Evolutionary conservation across 179 eudicot species (phyloP), one percentile per base, ranked within the genome.

Genomic region (Heliamphora pulchella): DNA sequence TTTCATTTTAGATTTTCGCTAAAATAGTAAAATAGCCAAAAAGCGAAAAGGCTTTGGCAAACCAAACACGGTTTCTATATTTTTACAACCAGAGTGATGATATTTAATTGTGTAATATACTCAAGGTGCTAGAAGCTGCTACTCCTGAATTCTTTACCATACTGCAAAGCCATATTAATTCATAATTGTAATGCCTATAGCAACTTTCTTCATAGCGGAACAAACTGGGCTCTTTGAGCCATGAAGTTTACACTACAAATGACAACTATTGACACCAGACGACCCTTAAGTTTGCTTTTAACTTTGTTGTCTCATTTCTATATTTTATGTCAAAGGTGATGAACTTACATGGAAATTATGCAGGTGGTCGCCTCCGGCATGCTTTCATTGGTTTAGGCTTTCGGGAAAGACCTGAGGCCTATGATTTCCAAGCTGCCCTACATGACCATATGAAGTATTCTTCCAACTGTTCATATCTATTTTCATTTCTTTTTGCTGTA

Each of bases 381-480:
- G 98, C 98, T 82, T 95, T 93, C 80, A 88, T 95, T 53, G 98
- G 98, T 79, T 77, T 95, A 72, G 98, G 98, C 64, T 95, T 95
- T 76, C 93, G 98, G 75, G 97, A 93, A 85, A 93, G 97, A 83
- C 75, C 98, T 3, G 87, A 93, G 87, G 97, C 98, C 57, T 95
- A 95, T 71, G 98, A 93, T 83, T 95, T 95, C 79, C 97, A 93
- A 90, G 98, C 98, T 84, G 97, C 97, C 47, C 92, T 95, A 79
- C 98, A 95, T 84, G 98, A 95, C 83, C 98, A 95, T 87, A 91
- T 89, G 97, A 95, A 95, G 98, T 95, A 95, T 39, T 71, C 44
- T 46, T 31, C 82, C 20, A 8, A 14, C 74, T 41, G 1, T 78
- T 63, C 57, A 6, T 8, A 15, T 75, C 69, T 39, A 39, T 41